Percentiles rank a stretch among this genome's conserved stretches.
Evolutionary conservation across 306 rosid species (phyloP).

Genomic region (Bauhinia variegata): DNA sequence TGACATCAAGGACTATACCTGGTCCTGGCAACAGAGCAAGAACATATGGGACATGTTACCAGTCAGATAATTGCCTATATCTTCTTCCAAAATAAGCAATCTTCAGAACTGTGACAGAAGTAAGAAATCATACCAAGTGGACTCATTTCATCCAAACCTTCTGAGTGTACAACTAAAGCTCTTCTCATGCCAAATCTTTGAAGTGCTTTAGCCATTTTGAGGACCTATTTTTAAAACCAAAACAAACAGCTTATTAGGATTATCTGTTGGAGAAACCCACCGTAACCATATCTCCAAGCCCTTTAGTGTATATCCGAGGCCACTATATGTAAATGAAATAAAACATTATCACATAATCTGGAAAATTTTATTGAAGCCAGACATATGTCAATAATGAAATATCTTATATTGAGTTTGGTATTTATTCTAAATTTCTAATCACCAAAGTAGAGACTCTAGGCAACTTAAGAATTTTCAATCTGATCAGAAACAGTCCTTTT

Average conservation of each 20-base stretch:
- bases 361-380: conserved; percentile 10
- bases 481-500: background rate
- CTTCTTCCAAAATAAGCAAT: conserved; percentile 12
- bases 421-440: background rate
- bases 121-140: conserved; percentile 74
- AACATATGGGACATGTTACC: background rate
- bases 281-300: conserved; percentile 20
- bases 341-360: conserved; percentile 11
- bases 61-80: conserved; percentile 5
- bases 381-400: conserved; percentile 3
- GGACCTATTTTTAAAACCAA: conserved; percentile 58
- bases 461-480: background rate
- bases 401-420: conserved; percentile 16
- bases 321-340: background rate
- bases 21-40: conserved; percentile 65
- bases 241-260: conserved; percentile 25
- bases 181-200: conserved; percentile 85
- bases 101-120: conserved; percentile 25
- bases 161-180: conserved; percentile 95
- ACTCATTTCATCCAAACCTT: conserved; percentile 96
- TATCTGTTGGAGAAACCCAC: conserved; percentile 12
- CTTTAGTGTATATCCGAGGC: conserved; percentile 1
- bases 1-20: conserved; percentile 82
- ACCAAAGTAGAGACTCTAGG: background rate
- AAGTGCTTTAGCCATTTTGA: conserved; percentile 85